Evolutionary conservation across 2,329 filamentous ascomycete species (phyloP).

Genomic region (Parastagonospora avenae): DNA sequence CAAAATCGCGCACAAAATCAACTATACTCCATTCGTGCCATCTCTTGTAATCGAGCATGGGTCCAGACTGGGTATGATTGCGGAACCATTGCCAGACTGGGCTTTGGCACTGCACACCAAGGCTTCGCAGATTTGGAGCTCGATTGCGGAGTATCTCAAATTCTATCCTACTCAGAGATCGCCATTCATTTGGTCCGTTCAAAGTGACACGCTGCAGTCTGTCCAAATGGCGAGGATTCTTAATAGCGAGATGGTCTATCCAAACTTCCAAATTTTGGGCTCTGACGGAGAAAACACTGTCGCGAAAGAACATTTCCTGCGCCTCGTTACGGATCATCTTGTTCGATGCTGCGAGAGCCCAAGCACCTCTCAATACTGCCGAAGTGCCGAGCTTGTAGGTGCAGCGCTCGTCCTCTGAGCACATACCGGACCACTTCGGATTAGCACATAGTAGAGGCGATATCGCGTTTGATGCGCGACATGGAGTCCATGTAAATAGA

Average conservation of each 20-base stretch:
- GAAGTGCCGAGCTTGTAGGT: conserved; percentile 6
- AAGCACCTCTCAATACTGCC: conserved; percentile 9
- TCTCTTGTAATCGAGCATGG: neutral
- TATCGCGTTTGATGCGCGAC: conserved; percentile 9
- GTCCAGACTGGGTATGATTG: neutral
- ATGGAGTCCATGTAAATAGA: conserved; percentile 20
- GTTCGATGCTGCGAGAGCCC: conserved; percentile 13
- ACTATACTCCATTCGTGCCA: conserved; percentile 1
- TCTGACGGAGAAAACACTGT: conserved; percentile 10
- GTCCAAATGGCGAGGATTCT: neutral
- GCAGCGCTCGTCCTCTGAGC: conserved; percentile 19
- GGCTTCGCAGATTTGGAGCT: conserved; percentile 10
- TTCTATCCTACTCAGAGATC: neutral
- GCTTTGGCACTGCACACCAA: conserved; percentile 16
- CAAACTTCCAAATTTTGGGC: conserved; percentile 3
- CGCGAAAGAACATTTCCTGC: conserved; percentile 8
- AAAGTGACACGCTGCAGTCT: neutral
- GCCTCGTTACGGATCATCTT: conserved; percentile 15
- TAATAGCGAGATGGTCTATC: conserved; percentile 8
- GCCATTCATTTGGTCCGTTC: no score
- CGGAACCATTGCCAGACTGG: neutral
- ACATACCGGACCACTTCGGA: conserved; percentile 28
- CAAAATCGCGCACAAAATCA: neutral
- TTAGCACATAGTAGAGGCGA: conserved; percentile 23
- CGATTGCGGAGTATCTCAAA: neutral